Evolutionary conservation across 148 eudicot species (phyloP).

Genomic region (Fallopia convolvulus): DNA sequence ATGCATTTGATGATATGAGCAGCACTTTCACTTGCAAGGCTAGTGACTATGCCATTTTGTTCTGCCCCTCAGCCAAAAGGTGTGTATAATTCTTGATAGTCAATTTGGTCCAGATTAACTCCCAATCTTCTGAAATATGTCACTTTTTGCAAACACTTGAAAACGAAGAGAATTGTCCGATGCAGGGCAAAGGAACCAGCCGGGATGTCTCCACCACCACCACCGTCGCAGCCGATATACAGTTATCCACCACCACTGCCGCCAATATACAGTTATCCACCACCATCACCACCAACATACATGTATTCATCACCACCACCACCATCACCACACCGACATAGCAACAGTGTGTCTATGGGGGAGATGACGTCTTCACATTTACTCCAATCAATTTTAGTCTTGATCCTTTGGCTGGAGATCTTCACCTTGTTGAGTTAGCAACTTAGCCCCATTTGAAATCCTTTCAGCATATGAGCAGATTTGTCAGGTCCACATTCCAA

Average conservation of each 20-base stretch:
- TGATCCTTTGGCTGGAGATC: background rate
- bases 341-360: background rate
- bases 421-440: background rate
- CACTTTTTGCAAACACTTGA: background rate
- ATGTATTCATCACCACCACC: background rate
- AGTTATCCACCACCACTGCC: too few species aligned
- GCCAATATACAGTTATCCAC: too few species aligned
- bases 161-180: background rate
- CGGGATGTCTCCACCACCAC: too few species aligned
- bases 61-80: constrained; percentile 41
- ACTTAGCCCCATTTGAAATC: background rate
- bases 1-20: constrained; percentile 76
- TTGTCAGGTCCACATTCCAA: background rate
- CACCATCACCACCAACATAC: background rate
- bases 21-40: constrained; percentile 77
- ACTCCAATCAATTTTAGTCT: background rate
- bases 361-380: background rate
- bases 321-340: background rate
- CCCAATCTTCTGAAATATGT: background rate
- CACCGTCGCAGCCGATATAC: too few species aligned
- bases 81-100: background rate
- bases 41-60: constrained; percentile 49
- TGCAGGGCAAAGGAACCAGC: background rate
- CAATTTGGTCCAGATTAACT: too few species aligned
- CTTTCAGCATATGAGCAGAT: background rate